Base-by-base conservation (phyloP, 2,329 filamentous ascomycete genomes). In the Lojkania enalia region DNA sequence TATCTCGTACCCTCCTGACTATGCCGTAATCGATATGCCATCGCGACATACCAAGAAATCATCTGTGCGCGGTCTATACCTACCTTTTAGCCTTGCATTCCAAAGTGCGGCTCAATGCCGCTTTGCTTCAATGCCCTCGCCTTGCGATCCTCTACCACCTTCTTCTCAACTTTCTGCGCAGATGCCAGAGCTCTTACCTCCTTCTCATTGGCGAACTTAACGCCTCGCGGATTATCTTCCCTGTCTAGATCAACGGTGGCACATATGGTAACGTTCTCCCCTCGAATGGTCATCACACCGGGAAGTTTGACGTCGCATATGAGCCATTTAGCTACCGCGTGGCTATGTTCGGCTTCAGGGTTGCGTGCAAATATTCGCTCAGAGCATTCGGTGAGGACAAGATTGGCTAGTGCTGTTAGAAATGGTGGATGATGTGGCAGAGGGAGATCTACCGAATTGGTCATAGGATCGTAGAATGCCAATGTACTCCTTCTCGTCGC, bases 211-310 rank as follows among this genome's bases (percentile, higher is more conserved):
- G 84, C 90, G 52, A 77, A 75, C 55, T 79, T 76, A 58, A 87
- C 90, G 21, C 85, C 83, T 1, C 89, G 90, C 12, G 90, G 79
- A 46, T 95, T 85, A 69, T 99, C 94, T 71, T 99, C 94, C 64
- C 87, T 90, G 75, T 99, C 94, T 18, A 99, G 82, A 69, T 99
- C 94, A 61, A 99, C 95, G 72, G 97, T 95, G 27, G 94, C 94
- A 14, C 97, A 80, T 33, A 99, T 77, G 39, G 96, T 78, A n/a
- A 99, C 94, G 69, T 99, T 99, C 75, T 99, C 94, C 57, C 94
- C 94, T 47, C 94, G 81, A 35, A 99, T 89, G 25, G 97, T 81
- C 74, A 94, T 97, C 52, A 95, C 84, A 38, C 94, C 94, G 43
- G 90, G 85, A 46, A 90, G 84, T 9, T 84, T 78, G 48, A 95